Evolutionary conservation across 371 early-diverging fungal genomes (phyloP), one percentile per base, ranked within the genome.

Genomic region (Syncephalastrum sp.): DNA sequence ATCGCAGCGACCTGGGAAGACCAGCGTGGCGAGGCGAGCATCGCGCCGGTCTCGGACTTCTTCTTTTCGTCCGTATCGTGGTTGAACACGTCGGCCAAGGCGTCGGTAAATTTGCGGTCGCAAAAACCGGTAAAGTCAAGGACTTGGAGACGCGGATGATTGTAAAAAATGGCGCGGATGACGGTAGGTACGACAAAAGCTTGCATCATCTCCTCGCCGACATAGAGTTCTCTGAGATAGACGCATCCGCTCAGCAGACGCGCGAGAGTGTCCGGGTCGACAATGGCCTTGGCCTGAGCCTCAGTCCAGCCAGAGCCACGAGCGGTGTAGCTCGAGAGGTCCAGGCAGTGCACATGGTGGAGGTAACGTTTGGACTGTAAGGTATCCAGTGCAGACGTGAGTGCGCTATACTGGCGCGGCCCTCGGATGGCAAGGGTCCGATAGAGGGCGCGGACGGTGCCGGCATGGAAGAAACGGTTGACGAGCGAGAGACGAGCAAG

Each of bases 141-240:
- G 0, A 68, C 64, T 1, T 51, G 19, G 24, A 74, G 38, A 4
- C 57, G 27, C 8, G 51, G 67, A 21, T 64, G 59, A 21, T 54
- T 48, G 42, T 43, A 56, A 47, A 74, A 71, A 3, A 74, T 66
- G 19, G 69, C 57, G 13, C 54, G 60, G 38, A 72, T 60, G 17
- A 72, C 64, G 10, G 13, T 29, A 1, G 68, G 64, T 33, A 57
- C 64, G 12, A 65, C 59, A 63, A 70, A 68, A 5, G 53, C 64
- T 42, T 72, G 66, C 60, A 70, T 66, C 62, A 72, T 54, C 44
- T 69, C 72, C 49, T 75, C 72, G 3, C 72, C 72, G 4, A 72
- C 57, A n/a, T 56, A 59, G 10, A 75, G 46, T 46, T 68, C 60
- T n/a, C 61, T 47, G 13, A 75, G 48, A 2, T 61, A 44, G 44